Conservation (phyloP, 2,329 filamentous ascomycete genomes). For the Nannizziopsis arthrosporioides region DNA sequence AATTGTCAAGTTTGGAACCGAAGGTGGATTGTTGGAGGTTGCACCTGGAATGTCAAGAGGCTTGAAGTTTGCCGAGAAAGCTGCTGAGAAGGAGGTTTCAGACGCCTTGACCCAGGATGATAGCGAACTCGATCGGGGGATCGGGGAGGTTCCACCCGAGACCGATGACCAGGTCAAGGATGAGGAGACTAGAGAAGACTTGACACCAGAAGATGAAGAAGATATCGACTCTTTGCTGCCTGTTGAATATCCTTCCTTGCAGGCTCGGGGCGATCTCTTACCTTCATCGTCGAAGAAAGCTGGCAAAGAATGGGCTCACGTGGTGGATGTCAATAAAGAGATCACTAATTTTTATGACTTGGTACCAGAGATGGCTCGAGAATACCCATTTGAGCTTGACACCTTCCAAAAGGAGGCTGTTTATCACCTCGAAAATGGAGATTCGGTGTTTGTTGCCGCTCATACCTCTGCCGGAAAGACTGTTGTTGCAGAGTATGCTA, state of each 20-base stretch:
- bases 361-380: constrained; percentile 88
- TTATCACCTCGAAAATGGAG: constrained; percentile 90
- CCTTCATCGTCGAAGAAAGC: constrained; percentile 60
- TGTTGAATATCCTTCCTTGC: constrained; percentile 82
- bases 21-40: constrained; percentile 66
- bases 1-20: constrained; percentile 68
- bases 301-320: constrained; percentile 89
- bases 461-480: constrained; percentile 98
- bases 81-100: constrained; percentile 54
- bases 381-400: constrained; percentile 95
- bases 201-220: constrained; percentile 29
- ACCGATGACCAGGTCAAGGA: constrained; percentile 14
- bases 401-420: constrained; percentile 98
- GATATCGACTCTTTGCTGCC: constrained; percentile 78
- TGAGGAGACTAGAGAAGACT: constrained; percentile 20
- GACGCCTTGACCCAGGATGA: constrained; percentile 44
- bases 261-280: constrained; percentile 67
- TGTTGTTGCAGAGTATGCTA: constrained; percentile 94
- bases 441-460: constrained; percentile 94
- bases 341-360: constrained; percentile 90
- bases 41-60: constrained; percentile 75
- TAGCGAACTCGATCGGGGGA: constrained; percentile 26
- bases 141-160: constrained; percentile 23
- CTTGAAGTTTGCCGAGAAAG: constrained; percentile 55
- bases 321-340: constrained; percentile 88